Evolutionary conservation across 768 basidiomycete genomes (phyloP).

Genomic region (Ramaria sp.): DNA sequence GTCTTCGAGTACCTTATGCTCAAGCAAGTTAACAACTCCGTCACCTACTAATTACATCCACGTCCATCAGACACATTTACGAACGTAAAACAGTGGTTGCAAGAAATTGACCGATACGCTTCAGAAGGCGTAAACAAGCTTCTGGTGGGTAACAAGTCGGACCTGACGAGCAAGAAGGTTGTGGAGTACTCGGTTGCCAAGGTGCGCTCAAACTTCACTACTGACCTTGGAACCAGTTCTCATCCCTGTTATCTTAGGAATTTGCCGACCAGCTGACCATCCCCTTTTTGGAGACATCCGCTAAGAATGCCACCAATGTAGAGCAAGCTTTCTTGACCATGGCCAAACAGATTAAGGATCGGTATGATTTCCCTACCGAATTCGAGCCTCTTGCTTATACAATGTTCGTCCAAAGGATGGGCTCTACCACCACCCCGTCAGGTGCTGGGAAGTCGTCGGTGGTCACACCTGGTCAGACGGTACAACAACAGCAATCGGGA

Average conservation of each 20-base stretch:
- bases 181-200: slow-evolving; percentile 84
- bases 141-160: slow-evolving; percentile 97
- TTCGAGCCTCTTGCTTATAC: not conserved
- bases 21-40: slow-evolving; percentile 13
- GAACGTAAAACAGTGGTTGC: slow-evolving; percentile 92
- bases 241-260: slow-evolving; percentile 39
- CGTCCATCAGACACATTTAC: slow-evolving; percentile 68
- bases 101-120: slow-evolving; percentile 91
- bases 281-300: slow-evolving; percentile 97
- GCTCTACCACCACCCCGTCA: slow-evolving; percentile 63
- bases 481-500: slow-evolving; percentile 61
- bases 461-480: slow-evolving; percentile 75
- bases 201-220: slow-evolving; percentile 28
- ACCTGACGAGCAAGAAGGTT: slow-evolving; percentile 93
- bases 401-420: slow-evolving; percentile 49
- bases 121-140: slow-evolving; percentile 99
- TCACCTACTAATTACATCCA: slow-evolving; percentile 7
- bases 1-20: slow-evolving; percentile 9
- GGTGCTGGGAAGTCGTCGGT: slow-evolving; percentile 77
- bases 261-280: slow-evolving; percentile 91
- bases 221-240: too few species aligned
- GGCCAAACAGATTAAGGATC: slow-evolving; percentile 93
- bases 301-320: slow-evolving; percentile 97
- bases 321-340: slow-evolving; percentile 99
- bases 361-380: slow-evolving; percentile 32